Conservation (phyloP, 768 basidiomycete species). For the Hemileccinum rubropunctum region DNA sequence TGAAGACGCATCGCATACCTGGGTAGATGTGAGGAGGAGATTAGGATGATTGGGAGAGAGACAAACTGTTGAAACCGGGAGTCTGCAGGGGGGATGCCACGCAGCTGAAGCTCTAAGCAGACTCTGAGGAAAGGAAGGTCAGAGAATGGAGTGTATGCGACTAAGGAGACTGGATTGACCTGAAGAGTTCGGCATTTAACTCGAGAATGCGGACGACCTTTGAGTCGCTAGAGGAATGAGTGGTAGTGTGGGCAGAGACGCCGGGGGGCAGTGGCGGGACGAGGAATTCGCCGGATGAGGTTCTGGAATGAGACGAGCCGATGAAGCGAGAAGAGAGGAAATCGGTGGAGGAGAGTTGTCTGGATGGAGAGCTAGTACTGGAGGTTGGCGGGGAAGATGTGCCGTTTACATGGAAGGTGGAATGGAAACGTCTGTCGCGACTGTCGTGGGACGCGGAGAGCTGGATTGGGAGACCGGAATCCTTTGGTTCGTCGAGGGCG, state of each 20-base stretch:
- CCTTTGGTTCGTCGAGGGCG: slow-evolving; percentile 35
- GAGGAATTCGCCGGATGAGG: slow-evolving; percentile 27
- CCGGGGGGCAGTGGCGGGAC: slow-evolving; percentile 31
- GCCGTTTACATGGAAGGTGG: slow-evolving; percentile 24
- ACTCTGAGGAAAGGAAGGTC: slow-evolving; percentile 39
- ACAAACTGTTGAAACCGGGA: slow-evolving; percentile 58
- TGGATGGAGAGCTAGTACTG: slow-evolving; percentile 19
- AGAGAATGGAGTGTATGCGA: too few relatives aligned
- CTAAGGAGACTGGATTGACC: slow-evolving; percentile 41
- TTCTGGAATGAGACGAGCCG: slow-evolving; percentile 28
- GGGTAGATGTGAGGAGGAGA: slow-evolving; percentile 13
- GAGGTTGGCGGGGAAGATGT: slow-evolving; percentile 17
- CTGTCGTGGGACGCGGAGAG: slow-evolving; percentile 16
- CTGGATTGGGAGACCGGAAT: slow-evolving; percentile 6
- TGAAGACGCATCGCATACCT: slow-evolving; percentile 66
- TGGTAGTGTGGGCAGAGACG: slow-evolving; percentile 5
- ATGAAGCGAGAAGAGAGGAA: slow-evolving; percentile 20
- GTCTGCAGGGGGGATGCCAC: slow-evolving; percentile 46
- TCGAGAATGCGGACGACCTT: slow-evolving; percentile 64
- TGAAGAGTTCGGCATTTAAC: slow-evolving; percentile 66
- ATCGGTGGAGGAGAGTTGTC: slow-evolving; percentile 21
- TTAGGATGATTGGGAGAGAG: background rate
- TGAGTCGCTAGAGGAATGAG: slow-evolving; percentile 12
- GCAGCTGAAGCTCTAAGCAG: slow-evolving; percentile 58
- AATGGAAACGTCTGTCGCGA: slow-evolving; percentile 19